These are phyloP conservation scores for Lablab purpureus DNA, from an alignment of 306 rosid genomes.

Conservation along the genomic window DNA sequence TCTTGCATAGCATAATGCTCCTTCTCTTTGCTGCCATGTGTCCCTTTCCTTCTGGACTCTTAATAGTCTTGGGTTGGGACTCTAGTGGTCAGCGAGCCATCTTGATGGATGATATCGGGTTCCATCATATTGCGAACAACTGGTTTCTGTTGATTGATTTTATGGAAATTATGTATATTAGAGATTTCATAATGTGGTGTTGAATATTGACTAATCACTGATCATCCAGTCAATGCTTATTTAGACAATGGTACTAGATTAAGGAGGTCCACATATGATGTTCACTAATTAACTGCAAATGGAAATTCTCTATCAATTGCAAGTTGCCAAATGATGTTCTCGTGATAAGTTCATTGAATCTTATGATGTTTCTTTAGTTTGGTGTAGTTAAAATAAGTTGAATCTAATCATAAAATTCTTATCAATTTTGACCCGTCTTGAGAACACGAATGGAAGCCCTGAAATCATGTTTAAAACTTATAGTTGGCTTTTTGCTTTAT, in stretches of 20 bases:
- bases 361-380: conserved; percentile 2
- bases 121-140: neutral
- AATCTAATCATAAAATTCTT: neutral
- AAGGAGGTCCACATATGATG: conserved; percentile 19
- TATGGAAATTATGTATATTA: neutral
- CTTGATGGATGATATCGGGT: neutral
- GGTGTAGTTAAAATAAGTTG: conserved; percentile 1
- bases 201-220: neutral
- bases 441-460: neutral
- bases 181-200: neutral
- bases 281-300: neutral
- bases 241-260: neutral
- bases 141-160: neutral
- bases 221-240: neutral
- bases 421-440: neutral
- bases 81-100: neutral
- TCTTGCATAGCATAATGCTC: neutral
- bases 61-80: neutral
- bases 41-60: neutral
- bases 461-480: conserved; percentile 1
- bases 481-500: conserved; percentile 14
- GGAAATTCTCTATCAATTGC: neutral
- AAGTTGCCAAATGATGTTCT: neutral
- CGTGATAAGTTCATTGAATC: neutral
- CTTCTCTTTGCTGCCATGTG: neutral